Evolutionary conservation across 2,329 filamentous ascomycete species (phyloP).

Genomic region (Ceratocystis lukuohia): DNA sequence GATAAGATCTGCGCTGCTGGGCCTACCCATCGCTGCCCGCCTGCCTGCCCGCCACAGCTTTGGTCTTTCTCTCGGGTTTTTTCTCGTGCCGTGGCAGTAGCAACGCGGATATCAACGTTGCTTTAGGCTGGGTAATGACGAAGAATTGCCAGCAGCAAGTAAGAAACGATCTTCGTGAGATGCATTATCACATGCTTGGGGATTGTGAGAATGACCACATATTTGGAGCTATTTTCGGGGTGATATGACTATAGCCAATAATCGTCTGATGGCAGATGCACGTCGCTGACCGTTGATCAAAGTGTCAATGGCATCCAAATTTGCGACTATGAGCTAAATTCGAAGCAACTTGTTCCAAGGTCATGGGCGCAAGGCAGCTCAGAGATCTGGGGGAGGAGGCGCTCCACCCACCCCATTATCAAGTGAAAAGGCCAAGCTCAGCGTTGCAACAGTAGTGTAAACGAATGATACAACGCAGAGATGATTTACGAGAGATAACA

Average conservation of each 20-base stretch:
- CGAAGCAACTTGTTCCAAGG: background rate
- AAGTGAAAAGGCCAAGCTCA: background rate
- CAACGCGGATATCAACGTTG: too few relatives aligned
- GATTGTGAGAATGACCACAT: background rate
- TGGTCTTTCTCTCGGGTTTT: too few relatives aligned
- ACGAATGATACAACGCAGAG: background rate
- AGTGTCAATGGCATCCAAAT: background rate
- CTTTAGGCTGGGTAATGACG: too few relatives aligned
- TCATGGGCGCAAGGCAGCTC: background rate
- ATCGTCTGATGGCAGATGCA: background rate
- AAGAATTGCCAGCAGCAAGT: too few relatives aligned
- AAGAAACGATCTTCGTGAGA: background rate
- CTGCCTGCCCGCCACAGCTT: too few relatives aligned
- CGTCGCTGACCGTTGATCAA: constrained; percentile 4
- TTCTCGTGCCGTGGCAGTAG: too few relatives aligned
- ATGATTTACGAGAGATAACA: background rate
- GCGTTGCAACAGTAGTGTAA: background rate
- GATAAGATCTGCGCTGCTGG: background rate
- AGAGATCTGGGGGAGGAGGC: background rate
- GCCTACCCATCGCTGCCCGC: too few relatives aligned
- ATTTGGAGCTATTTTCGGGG: background rate
- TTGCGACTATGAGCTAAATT: background rate
- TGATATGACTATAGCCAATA: constrained; percentile 1
- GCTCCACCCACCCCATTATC: background rate
- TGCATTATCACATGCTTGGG: background rate